phyloP scores from a whole-genome alignment of 1,284 basidiomycete species.

The Cryptococcus floricola region DNA sequence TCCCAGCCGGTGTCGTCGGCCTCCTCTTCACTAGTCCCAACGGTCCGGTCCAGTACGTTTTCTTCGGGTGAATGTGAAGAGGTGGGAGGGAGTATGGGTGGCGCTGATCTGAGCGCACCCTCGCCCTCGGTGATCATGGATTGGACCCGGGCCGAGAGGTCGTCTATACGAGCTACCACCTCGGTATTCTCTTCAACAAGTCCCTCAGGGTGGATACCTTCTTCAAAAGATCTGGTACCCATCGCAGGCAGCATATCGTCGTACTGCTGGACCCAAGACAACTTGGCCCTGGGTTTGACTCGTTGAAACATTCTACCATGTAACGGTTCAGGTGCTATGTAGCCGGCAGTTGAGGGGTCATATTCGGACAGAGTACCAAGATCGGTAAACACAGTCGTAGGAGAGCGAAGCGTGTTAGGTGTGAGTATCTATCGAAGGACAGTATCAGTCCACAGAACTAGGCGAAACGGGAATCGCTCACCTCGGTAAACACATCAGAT shows the following conservation, averaged over 20 bases:
- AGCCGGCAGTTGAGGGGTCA: background rate
- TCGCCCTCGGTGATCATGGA: constrained; percentile 10
- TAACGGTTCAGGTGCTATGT: background rate
- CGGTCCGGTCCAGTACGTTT: background rate
- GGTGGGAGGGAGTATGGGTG: background rate
- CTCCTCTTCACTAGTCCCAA: background rate
- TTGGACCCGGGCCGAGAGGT: constrained; percentile 8
- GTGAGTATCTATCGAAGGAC: background rate
- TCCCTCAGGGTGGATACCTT: constrained; percentile 3
- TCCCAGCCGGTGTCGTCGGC: background rate
- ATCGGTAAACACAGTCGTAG: background rate
- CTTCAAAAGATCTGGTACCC: background rate
- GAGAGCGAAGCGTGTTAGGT: background rate
- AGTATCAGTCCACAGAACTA: background rate
- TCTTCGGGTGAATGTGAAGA: background rate
- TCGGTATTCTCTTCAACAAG: background rate
- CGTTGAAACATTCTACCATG: background rate
- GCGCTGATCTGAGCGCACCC: constrained; percentile 7
- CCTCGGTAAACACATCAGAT: background rate
- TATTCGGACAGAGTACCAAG: background rate
- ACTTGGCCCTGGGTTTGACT: background rate
- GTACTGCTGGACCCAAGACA: background rate
- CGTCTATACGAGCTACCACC: constrained; percentile 10
- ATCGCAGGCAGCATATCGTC: background rate
- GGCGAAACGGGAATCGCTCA: background rate